These are phyloP conservation scores for Aureobasidium sp. DNA, from an alignment of 2,329 filamentous ascomycete genomes.

Conservation along the genomic window DNA sequence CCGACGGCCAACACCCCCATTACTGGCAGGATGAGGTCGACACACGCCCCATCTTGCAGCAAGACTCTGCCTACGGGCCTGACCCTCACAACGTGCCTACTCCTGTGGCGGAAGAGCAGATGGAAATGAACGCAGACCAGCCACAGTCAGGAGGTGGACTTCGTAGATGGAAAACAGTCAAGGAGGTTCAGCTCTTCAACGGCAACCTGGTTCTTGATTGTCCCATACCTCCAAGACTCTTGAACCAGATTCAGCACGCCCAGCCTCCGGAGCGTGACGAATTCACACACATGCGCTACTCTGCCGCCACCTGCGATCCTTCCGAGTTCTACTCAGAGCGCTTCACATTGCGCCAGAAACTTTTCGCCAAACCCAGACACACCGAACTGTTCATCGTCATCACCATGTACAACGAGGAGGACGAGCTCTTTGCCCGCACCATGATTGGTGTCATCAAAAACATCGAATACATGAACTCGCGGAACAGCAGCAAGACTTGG, in stretches of 20 bases:
- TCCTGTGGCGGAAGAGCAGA: conserved; percentile 36
- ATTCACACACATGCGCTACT: conserved; percentile 85
- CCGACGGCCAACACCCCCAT: conserved; percentile 25
- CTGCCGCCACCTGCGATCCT: conserved; percentile 90
- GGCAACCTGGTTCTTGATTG: conserved; percentile 97
- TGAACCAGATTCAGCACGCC: conserved; percentile 83
- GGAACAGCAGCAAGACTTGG: conserved; percentile 93
- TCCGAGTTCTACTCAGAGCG: conserved; percentile 79
- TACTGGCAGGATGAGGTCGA: conserved; percentile 64
- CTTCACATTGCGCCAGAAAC: conserved; percentile 82
- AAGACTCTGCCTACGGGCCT: conserved; percentile 54
- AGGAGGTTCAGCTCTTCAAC: conserved; percentile 94
- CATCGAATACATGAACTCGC: conserved; percentile 94
- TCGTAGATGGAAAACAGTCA: conserved; percentile 95
- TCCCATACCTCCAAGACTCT: conserved; percentile 78
- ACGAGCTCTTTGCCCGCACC: conserved; percentile 88
- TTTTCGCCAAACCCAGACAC: conserved; percentile 87
- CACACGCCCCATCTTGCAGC: conserved; percentile 66
- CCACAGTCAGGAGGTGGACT: conserved; percentile 53
- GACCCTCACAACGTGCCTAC: conserved; percentile 43
- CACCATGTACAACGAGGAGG: conserved; percentile 99
- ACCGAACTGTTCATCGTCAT: conserved; percentile 95
- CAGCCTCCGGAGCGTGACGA: conserved; percentile 76
- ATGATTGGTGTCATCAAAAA: conserved; percentile 99
- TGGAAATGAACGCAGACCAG: conserved; percentile 35